Evolutionary conservation across 805 yeast species (phyloP).

Genomic region (Pichia nanzhaoensis): DNA sequence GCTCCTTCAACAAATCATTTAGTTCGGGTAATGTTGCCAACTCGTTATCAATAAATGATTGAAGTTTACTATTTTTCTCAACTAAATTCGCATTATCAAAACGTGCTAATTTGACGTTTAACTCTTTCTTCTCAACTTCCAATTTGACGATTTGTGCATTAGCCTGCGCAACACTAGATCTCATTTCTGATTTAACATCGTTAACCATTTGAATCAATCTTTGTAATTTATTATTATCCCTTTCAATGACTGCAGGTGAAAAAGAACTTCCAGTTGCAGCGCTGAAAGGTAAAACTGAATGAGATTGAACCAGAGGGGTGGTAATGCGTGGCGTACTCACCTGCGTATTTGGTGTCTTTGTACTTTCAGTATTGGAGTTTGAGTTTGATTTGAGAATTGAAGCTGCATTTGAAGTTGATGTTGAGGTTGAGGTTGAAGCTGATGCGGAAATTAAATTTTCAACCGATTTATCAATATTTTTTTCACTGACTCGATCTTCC

Average conservation of each 20-base stretch:
- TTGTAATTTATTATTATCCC: slow-evolving; percentile 18
- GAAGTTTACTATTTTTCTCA: slow-evolving; percentile 7
- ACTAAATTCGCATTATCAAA: background rate
- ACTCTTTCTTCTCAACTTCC: slow-evolving; percentile 32
- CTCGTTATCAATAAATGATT: slow-evolving; percentile 11
- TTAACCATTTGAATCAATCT: slow-evolving; percentile 23
- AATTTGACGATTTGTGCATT: slow-evolving; percentile 44
- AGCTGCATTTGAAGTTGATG: too few species aligned
- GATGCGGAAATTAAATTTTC: too few species aligned
- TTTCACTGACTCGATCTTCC: background rate
- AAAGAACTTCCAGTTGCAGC: slow-evolving; percentile 5
- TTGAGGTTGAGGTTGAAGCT: too few species aligned
- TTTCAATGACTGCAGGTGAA: slow-evolving; percentile 15
- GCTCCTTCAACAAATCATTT: slow-evolving; percentile 48
- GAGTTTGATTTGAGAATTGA: background rate
- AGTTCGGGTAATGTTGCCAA: slow-evolving; percentile 26
- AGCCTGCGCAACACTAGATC: slow-evolving; percentile 50
- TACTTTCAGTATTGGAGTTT: background rate
- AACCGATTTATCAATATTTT: background rate
- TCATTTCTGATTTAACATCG: slow-evolving; percentile 37
- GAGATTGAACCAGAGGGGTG: slow-evolving; percentile 2
- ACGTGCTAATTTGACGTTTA: slow-evolving; percentile 4
- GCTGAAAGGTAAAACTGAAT: slow-evolving; percentile 6
- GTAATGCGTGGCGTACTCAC: background rate
- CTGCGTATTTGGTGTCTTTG: background rate